Conservation (phyloP, 495 filamentous ascomycete genomes). For the Xylaria sp. region DNA sequence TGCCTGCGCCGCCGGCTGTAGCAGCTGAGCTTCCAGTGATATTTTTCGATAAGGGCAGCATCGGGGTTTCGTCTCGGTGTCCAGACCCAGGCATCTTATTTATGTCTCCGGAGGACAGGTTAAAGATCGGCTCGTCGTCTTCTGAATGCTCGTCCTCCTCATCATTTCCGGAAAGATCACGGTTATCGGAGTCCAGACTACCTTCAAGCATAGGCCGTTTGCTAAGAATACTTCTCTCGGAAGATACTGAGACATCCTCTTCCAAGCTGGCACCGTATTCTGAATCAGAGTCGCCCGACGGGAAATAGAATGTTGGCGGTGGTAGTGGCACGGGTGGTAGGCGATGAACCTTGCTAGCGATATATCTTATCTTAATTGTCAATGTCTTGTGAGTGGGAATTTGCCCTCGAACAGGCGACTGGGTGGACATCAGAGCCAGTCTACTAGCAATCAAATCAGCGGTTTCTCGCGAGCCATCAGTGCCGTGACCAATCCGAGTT, state of each 20-base stretch:
- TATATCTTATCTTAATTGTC: conserved; percentile 45
- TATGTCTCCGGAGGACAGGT: conserved; percentile 28
- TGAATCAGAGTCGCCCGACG: conserved; percentile 44
- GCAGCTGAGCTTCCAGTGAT: conserved; percentile 52
- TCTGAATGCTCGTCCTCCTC: conserved; percentile 45
- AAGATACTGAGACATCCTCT: conserved; percentile 35
- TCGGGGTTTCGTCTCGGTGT: conserved; percentile 19
- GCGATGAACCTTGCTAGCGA: conserved; percentile 36
- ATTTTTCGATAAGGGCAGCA: conserved; percentile 26
- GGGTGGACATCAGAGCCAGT: conserved; percentile 47
- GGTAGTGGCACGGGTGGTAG: conserved; percentile 53
- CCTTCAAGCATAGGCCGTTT: conserved; percentile 38
- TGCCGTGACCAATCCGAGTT: conserved; percentile 27
- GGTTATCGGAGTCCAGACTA: conserved; percentile 34
- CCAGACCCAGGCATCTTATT: conserved; percentile 23
- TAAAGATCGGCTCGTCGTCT: conserved; percentile 35
- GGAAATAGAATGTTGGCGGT: conserved; percentile 50
- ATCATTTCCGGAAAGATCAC: conserved; percentile 40
- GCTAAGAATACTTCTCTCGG: conserved; percentile 41
- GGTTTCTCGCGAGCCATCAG: conserved; percentile 34
- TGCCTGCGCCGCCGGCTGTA: conserved; percentile 51
- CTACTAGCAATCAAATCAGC: conserved; percentile 44
- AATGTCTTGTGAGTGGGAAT: background rate
- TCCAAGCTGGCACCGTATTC: conserved; percentile 37
- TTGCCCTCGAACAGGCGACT: conserved; percentile 34